phyloP scores from a whole-genome alignment of 139 green algal genomes.

The Spirogloea muscicola region DNA sequence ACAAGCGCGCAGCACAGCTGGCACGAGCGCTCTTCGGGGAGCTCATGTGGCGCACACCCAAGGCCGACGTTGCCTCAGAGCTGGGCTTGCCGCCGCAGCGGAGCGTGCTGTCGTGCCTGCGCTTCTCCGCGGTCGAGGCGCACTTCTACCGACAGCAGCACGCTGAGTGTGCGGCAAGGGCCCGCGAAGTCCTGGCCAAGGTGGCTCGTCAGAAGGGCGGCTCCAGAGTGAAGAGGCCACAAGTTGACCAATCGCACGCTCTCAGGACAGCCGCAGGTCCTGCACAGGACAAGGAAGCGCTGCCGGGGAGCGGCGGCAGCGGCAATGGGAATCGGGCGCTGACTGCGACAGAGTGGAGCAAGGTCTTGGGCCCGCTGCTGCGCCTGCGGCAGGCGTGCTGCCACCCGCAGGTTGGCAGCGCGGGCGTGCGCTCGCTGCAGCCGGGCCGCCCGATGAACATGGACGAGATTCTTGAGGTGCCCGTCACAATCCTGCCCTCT shows the following conservation, averaged over 20 bases:
- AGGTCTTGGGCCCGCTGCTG: constrained; percentile 66
- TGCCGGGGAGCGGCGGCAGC: too few relatives aligned
- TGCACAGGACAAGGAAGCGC: too few relatives aligned
- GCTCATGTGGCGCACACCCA: constrained; percentile 82
- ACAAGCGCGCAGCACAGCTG: too few relatives aligned
- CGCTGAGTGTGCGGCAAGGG: constrained; percentile 56
- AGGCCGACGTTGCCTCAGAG: constrained; percentile 73
- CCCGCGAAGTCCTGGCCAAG: constrained; percentile 51
- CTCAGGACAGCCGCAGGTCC: too few relatives aligned
- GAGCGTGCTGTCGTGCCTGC: constrained; percentile 53
- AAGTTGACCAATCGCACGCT: too few relatives aligned
- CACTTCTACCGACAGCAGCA: constrained; percentile 83
- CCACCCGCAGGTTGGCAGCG: constrained; percentile 79
- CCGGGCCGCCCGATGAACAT: constrained; percentile 67
- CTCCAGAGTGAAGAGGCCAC: too few relatives aligned
- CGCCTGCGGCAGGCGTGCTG: constrained; percentile 83
- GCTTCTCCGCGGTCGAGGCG: constrained; percentile 75
- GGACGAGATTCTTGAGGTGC: constrained; percentile 71
- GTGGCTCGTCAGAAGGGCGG: too few relatives aligned
- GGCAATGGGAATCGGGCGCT: too few relatives aligned
- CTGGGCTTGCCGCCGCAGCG: constrained; percentile 73
- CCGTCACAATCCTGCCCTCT: too few relatives aligned
- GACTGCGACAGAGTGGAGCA: constrained; percentile 37
- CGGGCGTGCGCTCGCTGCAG: constrained; percentile 62
- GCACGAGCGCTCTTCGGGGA: constrained; percentile 55